These are phyloP conservation scores for Hyaloscypha finlandica DNA, from an alignment of 495 filamentous ascomycete genomes.

Conservation along the genomic window DNA sequence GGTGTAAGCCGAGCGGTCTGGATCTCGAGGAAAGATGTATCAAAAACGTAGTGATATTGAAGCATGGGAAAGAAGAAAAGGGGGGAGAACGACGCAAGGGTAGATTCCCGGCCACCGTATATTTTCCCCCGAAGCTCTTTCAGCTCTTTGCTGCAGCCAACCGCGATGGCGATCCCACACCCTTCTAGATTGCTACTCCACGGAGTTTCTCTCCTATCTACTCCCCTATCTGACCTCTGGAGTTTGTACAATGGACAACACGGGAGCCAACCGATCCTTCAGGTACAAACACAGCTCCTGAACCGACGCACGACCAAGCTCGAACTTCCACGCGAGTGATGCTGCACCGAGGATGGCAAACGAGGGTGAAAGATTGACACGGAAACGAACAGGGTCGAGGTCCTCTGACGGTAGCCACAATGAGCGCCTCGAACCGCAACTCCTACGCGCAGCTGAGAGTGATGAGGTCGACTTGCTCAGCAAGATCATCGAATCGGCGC, in stretches of 20 bases:
- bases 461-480: conserved; percentile 42
- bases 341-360: conserved; percentile 11
- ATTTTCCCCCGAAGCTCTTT: neutral
- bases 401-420: conserved; percentile 45
- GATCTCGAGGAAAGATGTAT: no score
- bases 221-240: neutral
- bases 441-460: conserved; percentile 53
- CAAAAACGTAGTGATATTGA: neutral
- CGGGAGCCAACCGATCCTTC: neutral
- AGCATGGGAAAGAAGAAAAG: neutral
- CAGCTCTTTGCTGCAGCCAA: neutral
- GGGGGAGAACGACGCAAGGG: neutral
- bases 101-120: neutral
- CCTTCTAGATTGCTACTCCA: neutral
- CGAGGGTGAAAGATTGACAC: conserved; percentile 19
- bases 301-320: neutral
- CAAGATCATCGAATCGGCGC: conserved; percentile 43
- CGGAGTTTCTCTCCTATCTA: neutral
- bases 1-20: no score
- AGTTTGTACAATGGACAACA: neutral
- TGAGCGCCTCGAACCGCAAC: conserved; percentile 53
- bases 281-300: neutral
- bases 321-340: neutral
- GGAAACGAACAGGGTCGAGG: conserved; percentile 37
- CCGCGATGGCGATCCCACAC: neutral